Base-by-base conservation (phyloP, 1,284 basidiomycete species). In the Trametes sp. region DNA sequence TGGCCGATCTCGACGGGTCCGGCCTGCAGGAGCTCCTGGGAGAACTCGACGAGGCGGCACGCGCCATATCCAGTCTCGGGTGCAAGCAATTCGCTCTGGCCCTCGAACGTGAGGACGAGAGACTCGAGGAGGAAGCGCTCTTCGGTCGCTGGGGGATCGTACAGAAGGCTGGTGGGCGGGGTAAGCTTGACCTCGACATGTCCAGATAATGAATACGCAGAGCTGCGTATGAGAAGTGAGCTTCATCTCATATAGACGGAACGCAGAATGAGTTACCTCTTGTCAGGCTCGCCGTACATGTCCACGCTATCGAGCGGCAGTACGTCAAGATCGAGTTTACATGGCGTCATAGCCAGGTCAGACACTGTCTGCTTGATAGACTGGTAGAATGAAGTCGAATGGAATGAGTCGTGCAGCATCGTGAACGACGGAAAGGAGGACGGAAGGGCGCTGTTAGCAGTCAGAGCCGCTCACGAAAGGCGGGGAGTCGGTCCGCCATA, bases 131-230 rank as follows among this genome's bases (percentile, higher is more conserved):
- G 73, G 46, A 89, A 72, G 44, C 79, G 83, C 6, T 81, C 62
- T 81, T 74, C 65, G 78, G 79, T 62, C 79, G 79, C 62, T 81
- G 80, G 66, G 88, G 85, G 52, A 85, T 70, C 26, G 82, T 84
- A 60, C 73, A 78, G 8, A 82, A 75, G 54, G 21, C 56, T 57
- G 16, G 57, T 42, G 3, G 66, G 61, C 1, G 4, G 87, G 79
- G 81, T 75, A 35, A 92, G 69, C 0, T 85, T 81, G 50, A 94
- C 77, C 21, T 83, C 78, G 23, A 94, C 78, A 74, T 92, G 82
- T 9, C 92, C 92, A 16, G 91, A 90, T 57, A 94, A 80, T 14
- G 92, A 92, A 74, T 92, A 94, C 1, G 87, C 86, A 59, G 87
- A 85, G 64, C 92, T 35, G 60, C 29, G 42, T 35, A 54, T 49